Evolutionary conservation across 768 basidiomycete genomes (phyloP).

Genomic region (Mycena leptocephala): DNA sequence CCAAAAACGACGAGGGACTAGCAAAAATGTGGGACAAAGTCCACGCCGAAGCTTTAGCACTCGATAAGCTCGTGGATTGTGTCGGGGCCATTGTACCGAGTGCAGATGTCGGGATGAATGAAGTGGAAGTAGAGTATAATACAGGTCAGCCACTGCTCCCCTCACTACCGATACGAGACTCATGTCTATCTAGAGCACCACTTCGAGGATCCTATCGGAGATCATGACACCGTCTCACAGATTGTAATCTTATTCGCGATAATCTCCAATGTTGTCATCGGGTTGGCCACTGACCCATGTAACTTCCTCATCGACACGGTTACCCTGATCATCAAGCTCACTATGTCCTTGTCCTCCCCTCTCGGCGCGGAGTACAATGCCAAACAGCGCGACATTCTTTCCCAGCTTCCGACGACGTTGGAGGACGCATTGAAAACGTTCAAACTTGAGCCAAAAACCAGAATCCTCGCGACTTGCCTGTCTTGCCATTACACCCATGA

Average conservation of each 20-base stretch:
- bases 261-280: conserved; percentile 27
- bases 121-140: conserved; percentile 12
- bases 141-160: conserved; percentile 14
- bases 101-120: background rate
- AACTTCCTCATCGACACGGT: conserved; percentile 37
- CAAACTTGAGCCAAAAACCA: conserved; percentile 34
- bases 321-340: conserved; percentile 31
- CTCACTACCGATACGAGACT: conserved; percentile 2
- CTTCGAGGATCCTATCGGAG: conserved; percentile 25
- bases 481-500: conserved; percentile 32
- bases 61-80: conserved; percentile 19
- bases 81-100: conserved; percentile 22
- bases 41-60: conserved; percentile 12
- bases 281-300: conserved; percentile 25
- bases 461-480: conserved; percentile 25
- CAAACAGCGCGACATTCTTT: conserved; percentile 29
- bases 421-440: conserved; percentile 28
- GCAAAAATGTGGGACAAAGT: conserved; percentile 8
- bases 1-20: conserved; percentile 13
- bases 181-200: conserved; percentile 25
- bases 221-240: conserved; percentile 8
- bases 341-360: conserved; percentile 25
- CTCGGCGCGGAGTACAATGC: conserved; percentile 15
- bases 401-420: conserved; percentile 27
- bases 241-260: conserved; percentile 23